Conservation (phyloP, 2,329 filamentous ascomycete genomes). For the Aspergillus fischeri region DNA sequence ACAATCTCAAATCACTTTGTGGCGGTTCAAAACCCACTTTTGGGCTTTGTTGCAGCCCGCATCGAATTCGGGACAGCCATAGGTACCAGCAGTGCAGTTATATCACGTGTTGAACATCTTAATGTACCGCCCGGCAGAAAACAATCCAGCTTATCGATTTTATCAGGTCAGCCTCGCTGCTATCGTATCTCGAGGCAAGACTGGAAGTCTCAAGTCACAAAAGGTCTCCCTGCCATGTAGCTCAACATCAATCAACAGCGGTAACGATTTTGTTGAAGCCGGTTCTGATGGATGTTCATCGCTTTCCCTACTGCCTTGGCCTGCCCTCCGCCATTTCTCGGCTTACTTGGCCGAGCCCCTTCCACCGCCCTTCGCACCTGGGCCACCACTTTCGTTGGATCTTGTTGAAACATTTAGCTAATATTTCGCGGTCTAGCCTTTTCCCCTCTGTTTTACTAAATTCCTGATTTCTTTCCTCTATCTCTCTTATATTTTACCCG, state of each 20-base stretch:
- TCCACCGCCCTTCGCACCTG: conserved; percentile 20
- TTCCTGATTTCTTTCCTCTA: conserved; percentile 1
- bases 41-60: conserved; percentile 12
- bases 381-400: conserved; percentile 5
- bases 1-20: conserved; percentile 35
- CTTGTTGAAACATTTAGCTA: conserved; percentile 1
- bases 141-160: background rate
- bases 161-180: background rate
- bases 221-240: background rate
- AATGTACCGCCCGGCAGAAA: conserved; percentile 10
- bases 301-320: background rate
- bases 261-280: background rate
- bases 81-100: conserved; percentile 1
- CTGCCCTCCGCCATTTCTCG: conserved; percentile 3
- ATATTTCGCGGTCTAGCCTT: background rate
- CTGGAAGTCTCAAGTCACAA: background rate
- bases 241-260: background rate
- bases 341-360: conserved; percentile 14
- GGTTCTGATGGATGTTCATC: background rate
- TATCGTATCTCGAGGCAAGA: no score
- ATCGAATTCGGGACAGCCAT: conserved; percentile 10
- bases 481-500: background rate
- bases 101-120: conserved; percentile 1
- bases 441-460: background rate
- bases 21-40: conserved; percentile 39